phyloP scores from a whole-genome alignment of 1,139 yeast genomes.

The Geotrichum carabidarum region DNA sequence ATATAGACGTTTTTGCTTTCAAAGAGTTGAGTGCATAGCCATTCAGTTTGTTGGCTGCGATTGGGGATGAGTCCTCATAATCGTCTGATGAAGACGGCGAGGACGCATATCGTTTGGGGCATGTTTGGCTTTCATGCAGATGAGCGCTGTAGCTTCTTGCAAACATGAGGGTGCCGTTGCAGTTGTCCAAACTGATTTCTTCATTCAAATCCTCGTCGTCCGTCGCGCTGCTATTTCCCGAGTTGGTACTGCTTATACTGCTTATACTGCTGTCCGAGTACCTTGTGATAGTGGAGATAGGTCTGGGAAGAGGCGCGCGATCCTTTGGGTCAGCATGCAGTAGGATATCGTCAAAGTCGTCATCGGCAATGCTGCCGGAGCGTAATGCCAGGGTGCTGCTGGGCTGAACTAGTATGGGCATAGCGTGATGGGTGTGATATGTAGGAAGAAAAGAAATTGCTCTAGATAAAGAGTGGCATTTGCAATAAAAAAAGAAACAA shows the following conservation, averaged over 20 bases:
- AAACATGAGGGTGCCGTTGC: background rate
- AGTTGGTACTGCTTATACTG: constrained; percentile 22
- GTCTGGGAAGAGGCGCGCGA: constrained; percentile 13
- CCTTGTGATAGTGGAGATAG: constrained; percentile 16
- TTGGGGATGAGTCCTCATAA: constrained; percentile 15
- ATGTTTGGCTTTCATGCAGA: background rate
- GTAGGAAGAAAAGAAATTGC: background rate
- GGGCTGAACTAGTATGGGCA: background rate
- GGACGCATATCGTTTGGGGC: background rate
- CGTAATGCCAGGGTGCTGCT: background rate
- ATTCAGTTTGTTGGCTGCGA: constrained; percentile 21
- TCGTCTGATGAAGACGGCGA: constrained; percentile 7
- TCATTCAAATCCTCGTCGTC: constrained; percentile 11
- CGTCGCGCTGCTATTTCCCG: background rate
- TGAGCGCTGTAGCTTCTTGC: background rate
- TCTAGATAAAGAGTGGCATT: background rate
- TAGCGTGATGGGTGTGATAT: background rate
- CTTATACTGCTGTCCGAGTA: constrained; percentile 14
- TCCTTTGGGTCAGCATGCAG: constrained; percentile 15
- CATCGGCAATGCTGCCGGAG: constrained; percentile 12
- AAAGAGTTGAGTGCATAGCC: constrained; percentile 25
- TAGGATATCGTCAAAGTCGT: constrained; percentile 32
- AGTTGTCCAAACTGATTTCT: background rate
- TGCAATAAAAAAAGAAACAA: background rate
- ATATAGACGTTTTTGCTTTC: constrained; percentile 23